Conservation (phyloP, 106 monocot genomes). For the Iris macrosiphon region DNA sequence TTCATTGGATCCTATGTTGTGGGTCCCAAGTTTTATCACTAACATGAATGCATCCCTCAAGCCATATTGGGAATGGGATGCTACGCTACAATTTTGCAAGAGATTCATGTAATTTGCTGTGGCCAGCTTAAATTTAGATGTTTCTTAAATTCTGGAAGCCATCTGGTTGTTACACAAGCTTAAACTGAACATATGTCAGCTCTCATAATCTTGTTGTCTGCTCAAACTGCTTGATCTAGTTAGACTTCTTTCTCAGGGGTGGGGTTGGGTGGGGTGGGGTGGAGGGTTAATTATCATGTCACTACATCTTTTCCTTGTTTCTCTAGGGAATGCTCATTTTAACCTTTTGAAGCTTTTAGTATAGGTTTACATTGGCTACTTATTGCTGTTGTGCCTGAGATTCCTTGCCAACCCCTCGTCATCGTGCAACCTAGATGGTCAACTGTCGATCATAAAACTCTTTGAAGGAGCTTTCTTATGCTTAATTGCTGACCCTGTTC, state of each 20-base stretch:
- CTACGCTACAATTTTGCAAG: too few relatives aligned
- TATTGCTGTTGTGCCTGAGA: neutral
- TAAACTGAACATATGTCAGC: neutral
- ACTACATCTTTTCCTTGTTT: neutral
- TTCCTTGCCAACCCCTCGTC: too few relatives aligned
- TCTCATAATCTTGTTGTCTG: neutral
- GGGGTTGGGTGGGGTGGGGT: too few relatives aligned
- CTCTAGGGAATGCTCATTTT: neutral
- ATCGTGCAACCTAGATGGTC: too few relatives aligned
- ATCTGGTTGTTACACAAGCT: neutral
- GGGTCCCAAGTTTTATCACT: too few relatives aligned
- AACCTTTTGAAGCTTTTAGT: neutral
- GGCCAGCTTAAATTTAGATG: conserved; percentile 19
- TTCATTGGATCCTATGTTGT: too few relatives aligned
- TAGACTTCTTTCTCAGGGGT: neutral
- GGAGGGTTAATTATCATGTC: neutral
- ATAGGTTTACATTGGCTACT: neutral
- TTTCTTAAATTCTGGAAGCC: too few relatives aligned
- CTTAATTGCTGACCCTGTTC: too few relatives aligned
- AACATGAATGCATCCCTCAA: too few relatives aligned
- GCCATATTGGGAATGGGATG: too few relatives aligned
- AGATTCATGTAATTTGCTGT: conserved; percentile 85
- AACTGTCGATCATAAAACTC: too few relatives aligned
- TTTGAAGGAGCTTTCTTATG: too few relatives aligned
- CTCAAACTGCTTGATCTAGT: neutral